These are phyloP conservation scores for Brassica napus DNA, from an alignment of 345 rosid genomes.

Conservation along the genomic window DNA sequence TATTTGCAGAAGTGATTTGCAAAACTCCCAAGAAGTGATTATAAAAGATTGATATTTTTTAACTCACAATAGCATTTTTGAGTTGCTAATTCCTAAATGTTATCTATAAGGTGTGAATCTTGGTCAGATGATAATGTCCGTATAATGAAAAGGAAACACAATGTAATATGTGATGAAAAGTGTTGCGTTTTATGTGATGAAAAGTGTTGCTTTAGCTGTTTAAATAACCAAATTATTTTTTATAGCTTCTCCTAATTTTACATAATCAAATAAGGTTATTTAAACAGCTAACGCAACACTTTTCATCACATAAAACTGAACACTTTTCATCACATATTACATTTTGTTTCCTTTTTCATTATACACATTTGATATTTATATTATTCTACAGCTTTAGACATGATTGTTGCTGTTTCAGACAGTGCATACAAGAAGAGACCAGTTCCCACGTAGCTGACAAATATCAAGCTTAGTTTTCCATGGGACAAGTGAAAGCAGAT, in stretches of 20 bases:
- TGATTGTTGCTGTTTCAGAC: background rate
- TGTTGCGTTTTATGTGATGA: too few species aligned
- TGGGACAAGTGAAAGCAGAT: constrained; percentile 16
- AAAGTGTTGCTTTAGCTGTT: too few species aligned
- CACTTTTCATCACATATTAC: too few species aligned
- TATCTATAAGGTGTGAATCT: background rate
- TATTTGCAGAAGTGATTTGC: constrained; percentile 14
- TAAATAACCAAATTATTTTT: too few species aligned
- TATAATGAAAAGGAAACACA: too few species aligned
- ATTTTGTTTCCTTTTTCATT: too few species aligned
- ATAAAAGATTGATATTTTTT: background rate
- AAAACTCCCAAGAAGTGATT: background rate
- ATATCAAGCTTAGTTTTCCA: background rate
- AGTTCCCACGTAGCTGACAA: background rate
- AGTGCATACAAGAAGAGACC: background rate
- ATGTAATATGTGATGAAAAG: too few species aligned
- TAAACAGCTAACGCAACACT: too few species aligned
- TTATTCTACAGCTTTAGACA: background rate
- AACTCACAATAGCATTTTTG: background rate
- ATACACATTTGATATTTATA: background rate
- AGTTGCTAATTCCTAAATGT: background rate
- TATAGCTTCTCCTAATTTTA: too few species aligned
- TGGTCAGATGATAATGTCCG: background rate
- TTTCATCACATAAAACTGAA: too few species aligned
- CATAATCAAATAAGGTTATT: too few species aligned